Conservation (phyloP, 1,139 yeast genomes). For the Zygotorulaspora mrakii region DNA sequence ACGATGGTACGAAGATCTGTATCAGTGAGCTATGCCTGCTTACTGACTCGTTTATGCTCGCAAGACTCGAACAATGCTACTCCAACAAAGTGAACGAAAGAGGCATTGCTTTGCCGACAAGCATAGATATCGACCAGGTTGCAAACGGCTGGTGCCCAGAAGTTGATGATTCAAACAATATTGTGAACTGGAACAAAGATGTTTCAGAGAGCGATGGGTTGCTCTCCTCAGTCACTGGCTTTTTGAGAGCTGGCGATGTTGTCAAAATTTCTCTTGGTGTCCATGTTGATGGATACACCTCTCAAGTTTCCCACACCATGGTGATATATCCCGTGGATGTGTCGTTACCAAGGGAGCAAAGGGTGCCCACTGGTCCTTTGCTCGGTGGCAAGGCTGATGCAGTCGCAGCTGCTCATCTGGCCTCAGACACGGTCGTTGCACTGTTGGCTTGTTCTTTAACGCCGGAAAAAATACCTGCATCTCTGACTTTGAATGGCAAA, state of each 20-base stretch:
- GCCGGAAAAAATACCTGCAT: conserved; percentile 66
- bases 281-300: conserved; percentile 92
- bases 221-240: conserved; percentile 39
- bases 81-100: conserved; percentile 62
- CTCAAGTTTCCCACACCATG: conserved; percentile 78
- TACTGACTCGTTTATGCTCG: conserved; percentile 69
- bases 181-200: conserved; percentile 31
- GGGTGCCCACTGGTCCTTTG: conserved; percentile 65
- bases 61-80: conserved; percentile 53
- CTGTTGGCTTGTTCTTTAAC: conserved; percentile 69
- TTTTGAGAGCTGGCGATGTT: conserved; percentile 72
- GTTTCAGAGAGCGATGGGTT: conserved; percentile 19
- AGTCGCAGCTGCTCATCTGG: conserved; percentile 81
- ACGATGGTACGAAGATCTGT: conserved; percentile 44
- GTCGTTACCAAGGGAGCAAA: conserved; percentile 35
- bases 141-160: conserved; percentile 84
- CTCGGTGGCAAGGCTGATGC: conserved; percentile 87
- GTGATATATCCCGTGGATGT: conserved; percentile 67
- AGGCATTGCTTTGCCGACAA: conserved; percentile 90
- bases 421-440: conserved; percentile 75
- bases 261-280: conserved; percentile 82
- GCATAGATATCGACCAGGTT: conserved; percentile 78
- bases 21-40: conserved; percentile 76
- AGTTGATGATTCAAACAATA: conserved; percentile 52
- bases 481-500: conserved; percentile 26